Base-by-base conservation (phyloP, 495 filamentous ascomycete species). In the Penicillium psychrofluorescens region DNA sequence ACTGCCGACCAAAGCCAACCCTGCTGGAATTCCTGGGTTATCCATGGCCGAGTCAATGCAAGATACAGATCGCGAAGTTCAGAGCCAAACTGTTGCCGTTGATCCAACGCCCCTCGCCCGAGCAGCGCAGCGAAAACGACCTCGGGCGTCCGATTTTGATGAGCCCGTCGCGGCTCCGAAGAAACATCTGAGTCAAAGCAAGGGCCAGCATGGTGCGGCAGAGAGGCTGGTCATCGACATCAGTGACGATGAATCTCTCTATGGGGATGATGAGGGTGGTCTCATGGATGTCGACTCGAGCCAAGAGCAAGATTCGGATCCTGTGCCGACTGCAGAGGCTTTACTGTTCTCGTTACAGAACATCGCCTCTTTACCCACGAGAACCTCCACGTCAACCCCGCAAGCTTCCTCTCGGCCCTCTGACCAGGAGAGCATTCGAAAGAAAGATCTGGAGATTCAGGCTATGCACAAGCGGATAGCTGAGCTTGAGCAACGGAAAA, bases 141-240 rank as follows among this genome's bases (percentile, higher is more conserved):
- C 86, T n/a, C 84, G 86, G 35, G 89, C 90, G 31, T 76, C 86
- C 11, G 90, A 95, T 56, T 90, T 95, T 35, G 79, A 79, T 46
- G 67, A 79, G 49, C 42, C 67, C 39, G 39, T 67, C 13, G 54
- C 64, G 11, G 58, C 72, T n/a, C 54, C 71, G 28, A 92, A 87
- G 55, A 78, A 80, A 39, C 74, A 78, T 11, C 85, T 84, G 48
- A 78, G 73, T 29, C 75, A 63, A 4, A 53, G 54, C 11, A 45
- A 44, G 7, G 51, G 44, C 16, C 40, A 49, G 10, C 30, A 33
- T 11, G 32, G 43, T 29, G 37, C 46, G 5, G 54, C 59, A 10
- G 54, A 58, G 30, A 67, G 61, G 39, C 62, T 78, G 7, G 55
- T 76, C 27, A 95, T 96, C 55, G 85, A 95, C 44, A 82, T 94